Evolutionary conservation across 352 stramenopile genomes (phyloP).

Genomic region (Globisporangium solare): DNA sequence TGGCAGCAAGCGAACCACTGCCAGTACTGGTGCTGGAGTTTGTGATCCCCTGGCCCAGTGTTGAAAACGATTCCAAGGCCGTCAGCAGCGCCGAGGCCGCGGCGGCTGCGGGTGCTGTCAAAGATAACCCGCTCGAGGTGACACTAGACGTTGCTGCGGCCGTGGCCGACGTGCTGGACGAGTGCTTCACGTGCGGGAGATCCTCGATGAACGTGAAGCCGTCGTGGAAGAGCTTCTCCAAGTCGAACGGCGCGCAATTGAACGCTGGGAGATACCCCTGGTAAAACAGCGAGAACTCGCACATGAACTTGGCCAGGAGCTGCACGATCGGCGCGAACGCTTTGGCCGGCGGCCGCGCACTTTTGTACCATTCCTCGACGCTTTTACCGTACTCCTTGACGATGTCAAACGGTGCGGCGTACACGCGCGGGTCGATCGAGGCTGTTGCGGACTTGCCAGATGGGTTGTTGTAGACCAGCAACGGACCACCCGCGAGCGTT

Average conservation of each 20-base stretch:
- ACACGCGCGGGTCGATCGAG: slow-evolving; percentile 28
- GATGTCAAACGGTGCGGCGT: slow-evolving; percentile 86
- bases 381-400: slow-evolving; percentile 89
- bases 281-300: slow-evolving; percentile 81
- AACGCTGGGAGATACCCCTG: slow-evolving; percentile 71
- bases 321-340: slow-evolving; percentile 67
- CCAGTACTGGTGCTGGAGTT: not conserved
- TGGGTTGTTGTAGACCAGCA: slow-evolving; percentile 39
- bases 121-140: slow-evolving; percentile 9
- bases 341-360: slow-evolving; percentile 65
- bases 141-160: slow-evolving; percentile 1
- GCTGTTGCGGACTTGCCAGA: slow-evolving; percentile 11
- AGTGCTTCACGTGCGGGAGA: slow-evolving; percentile 37
- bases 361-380: slow-evolving; percentile 85
- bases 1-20: not conserved
- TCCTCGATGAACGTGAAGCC: slow-evolving; percentile 76
- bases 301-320: slow-evolving; percentile 88
- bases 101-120: slow-evolving; percentile 22
- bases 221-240: slow-evolving; percentile 57
- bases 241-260: slow-evolving; percentile 66
- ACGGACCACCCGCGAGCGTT: slow-evolving; percentile 72
- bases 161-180: slow-evolving; percentile 15
- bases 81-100: slow-evolving; percentile 16
- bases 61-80: slow-evolving; percentile 24
- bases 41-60: slow-evolving; percentile 13